A percentile compares a stretch with the other conserved stretches of the same genome.
Conservation (phyloP, 208 protist species). For the Leishmania turanica region DNA sequence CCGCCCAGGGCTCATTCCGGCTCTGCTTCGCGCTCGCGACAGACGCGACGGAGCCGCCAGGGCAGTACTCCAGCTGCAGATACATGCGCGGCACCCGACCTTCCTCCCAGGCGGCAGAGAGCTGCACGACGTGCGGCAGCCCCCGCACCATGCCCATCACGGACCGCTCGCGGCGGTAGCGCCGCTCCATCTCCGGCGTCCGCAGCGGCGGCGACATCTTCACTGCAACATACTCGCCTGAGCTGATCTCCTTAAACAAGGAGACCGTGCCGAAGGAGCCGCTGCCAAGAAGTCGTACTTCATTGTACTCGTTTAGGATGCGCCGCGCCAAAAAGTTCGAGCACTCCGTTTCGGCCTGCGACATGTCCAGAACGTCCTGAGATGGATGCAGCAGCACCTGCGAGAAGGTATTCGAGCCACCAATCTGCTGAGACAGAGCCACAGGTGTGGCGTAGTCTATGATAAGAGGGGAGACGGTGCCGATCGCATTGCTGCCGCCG, state of each 20-base stretch:
- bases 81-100: constrained; percentile 70
- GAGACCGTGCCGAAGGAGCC: constrained; percentile 80
- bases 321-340: constrained; percentile 70
- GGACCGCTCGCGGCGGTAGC: constrained; percentile 64
- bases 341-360: constrained; percentile 83
- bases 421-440: constrained; percentile 34
- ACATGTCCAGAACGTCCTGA: constrained; percentile 60
- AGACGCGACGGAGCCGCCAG: constrained; percentile 72
- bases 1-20: constrained; percentile 53
- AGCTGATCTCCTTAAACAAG: constrained; percentile 79
- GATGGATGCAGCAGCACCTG: constrained; percentile 47
- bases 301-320: constrained; percentile 82
- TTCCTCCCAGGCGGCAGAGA: constrained; percentile 81
- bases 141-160: constrained; percentile 63
- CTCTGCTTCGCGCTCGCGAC: constrained; percentile 50
- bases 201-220: constrained; percentile 69
- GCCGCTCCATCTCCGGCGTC: constrained; percentile 37
- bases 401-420: constrained; percentile 28
- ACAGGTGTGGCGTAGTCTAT: constrained; percentile 39
- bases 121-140: constrained; percentile 80
- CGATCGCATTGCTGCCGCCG: constrained; percentile 4
- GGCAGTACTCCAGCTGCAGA: constrained; percentile 87
- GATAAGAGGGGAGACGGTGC: constrained; percentile 28
- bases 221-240: constrained; percentile 72
- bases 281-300: constrained; percentile 74